These are phyloP conservation scores for Sequoiadendron giganteum DNA, from an alignment of 75 land plant species.

Conservation along the genomic window DNA sequence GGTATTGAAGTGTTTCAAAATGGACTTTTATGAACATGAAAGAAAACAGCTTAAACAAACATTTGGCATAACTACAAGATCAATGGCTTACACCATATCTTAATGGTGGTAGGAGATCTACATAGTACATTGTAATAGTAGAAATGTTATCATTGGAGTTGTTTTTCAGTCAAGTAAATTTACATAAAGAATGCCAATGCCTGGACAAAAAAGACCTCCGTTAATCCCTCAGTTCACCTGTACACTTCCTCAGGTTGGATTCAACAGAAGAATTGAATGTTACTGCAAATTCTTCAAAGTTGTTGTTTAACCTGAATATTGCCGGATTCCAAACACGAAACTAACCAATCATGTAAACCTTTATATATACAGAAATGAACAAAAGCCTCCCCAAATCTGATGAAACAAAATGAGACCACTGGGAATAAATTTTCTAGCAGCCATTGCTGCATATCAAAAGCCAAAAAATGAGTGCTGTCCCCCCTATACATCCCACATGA, in stretches of 20 bases:
- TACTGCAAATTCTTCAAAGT: constrained; percentile 1
- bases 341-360: constrained; percentile 5
- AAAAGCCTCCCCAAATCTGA: not conserved
- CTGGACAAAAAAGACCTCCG: not conserved
- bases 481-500: not conserved
- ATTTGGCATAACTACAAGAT: not conserved
- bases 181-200: constrained; percentile 11
- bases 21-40: not conserved
- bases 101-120: not conserved
- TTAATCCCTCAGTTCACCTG: constrained; percentile 13
- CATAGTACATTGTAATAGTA: not conserved
- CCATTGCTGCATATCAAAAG: not conserved
- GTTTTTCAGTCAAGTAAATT: not conserved
- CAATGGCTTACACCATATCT: not conserved
- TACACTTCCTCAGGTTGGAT: constrained; percentile 17
- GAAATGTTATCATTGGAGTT: not conserved
- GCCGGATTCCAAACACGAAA: constrained; percentile 4
- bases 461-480: not conserved
- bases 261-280: constrained; percentile 6
- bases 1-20: not conserved
- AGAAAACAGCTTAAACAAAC: not conserved
- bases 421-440: constrained; percentile 6
- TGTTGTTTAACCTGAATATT: constrained; percentile 9
- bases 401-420: constrained; percentile 12
- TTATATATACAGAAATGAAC: constrained; percentile 15